Evolutionary conservation across 345 rosid species (phyloP), one percentile per base, ranked within the genome.

Genomic region (Acer yangbiense): DNA sequence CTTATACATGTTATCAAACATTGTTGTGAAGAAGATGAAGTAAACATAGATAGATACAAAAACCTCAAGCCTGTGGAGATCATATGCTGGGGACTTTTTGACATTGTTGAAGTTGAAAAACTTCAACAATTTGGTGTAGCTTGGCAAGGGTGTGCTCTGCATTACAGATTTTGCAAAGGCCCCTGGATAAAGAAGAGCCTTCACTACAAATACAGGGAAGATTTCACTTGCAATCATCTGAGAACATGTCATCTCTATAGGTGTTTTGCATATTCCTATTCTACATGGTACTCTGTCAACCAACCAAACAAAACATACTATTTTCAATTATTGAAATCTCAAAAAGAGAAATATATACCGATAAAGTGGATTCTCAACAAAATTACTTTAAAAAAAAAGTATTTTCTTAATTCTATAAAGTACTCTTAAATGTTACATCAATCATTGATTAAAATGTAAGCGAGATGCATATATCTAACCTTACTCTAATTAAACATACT

Each of bases 111-210:
- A 84, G 35, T 80, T 75, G 77, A 90, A 87, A 11, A 78, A 68
- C 65, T 72, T 41, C 60, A 89, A 72, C 79, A 91, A 72, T 23
- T 82, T 76, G 71, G 77, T 41, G n/a, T 55, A 91, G 64, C 21
- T 76, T 1, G 97, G 93, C 23, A 89, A 44, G 10, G 21, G 25
- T 21, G 73, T 73, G 68, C 81, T 77, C 68, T 66, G 60, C 60
- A 84, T 7, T 16, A 84, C 78, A 64, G 90, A 86, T 69, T 83
- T 81, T 29, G 86, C 89, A 82, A 87, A 23, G 48, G 92, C 93
- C 60, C 94, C 98, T 39, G 97, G 98, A 74, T 88, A 95, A 32
- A 93, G 92, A 72, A 92, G 90, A 50, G 85, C 71, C 86, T 90
- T 92, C 50, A 88, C 83, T 18, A 84, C 35, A 78, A 79, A 78